Evolutionary conservation across 257 asterid genomes (phyloP).

Genomic region (Rauvolfia tetraphylla): DNA sequence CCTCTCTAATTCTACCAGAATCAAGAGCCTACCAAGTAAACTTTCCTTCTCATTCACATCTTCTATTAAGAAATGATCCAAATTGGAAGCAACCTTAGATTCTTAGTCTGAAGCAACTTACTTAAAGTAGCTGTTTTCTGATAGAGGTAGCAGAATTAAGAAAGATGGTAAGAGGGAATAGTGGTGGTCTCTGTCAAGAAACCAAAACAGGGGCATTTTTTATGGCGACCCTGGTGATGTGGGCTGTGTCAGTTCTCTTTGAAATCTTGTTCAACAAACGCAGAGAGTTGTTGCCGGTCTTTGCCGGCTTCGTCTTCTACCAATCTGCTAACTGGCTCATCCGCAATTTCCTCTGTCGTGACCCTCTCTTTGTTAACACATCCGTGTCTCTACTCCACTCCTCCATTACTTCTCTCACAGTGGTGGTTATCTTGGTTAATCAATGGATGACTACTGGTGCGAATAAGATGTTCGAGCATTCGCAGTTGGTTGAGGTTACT

Average conservation of each 20-base stretch:
- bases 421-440: constrained; percentile 50
- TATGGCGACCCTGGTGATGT: constrained; percentile 71
- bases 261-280: constrained; percentile 69
- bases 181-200: constrained; percentile 11
- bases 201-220: constrained; percentile 52
- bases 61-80: background rate
- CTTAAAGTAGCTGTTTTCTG: background rate
- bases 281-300: constrained; percentile 49
- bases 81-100: background rate
- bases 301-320: constrained; percentile 62
- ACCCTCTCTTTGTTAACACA: constrained; percentile 78
- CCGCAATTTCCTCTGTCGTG: constrained; percentile 53
- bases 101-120: background rate
- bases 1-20: background rate
- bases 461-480: constrained; percentile 68
- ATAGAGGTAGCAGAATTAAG: background rate
- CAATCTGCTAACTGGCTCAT: constrained; percentile 68
- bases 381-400: constrained; percentile 91
- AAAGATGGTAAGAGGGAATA: constrained; percentile 20
- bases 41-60: background rate
- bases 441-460: constrained; percentile 41
- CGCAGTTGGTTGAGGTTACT: constrained; percentile 59
- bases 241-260: constrained; percentile 70
- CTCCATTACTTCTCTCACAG: constrained; percentile 62
- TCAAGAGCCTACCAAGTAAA: background rate